Evolutionary conservation across 73 alveolate species (phyloP), one percentile per base, ranked within the genome.

Genomic region (Tetrahymena elliotti): DNA sequence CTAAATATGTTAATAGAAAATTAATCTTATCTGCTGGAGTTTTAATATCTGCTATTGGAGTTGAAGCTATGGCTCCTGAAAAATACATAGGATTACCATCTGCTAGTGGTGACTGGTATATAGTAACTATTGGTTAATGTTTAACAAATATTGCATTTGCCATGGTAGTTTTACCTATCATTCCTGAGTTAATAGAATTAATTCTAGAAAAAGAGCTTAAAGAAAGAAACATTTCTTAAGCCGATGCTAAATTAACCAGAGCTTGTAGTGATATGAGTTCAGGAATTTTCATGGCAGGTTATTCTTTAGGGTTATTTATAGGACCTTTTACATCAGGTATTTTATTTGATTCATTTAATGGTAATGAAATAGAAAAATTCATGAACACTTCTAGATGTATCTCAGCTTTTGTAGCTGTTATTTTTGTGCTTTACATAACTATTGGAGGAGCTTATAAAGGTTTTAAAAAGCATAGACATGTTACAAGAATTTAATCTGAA

Each of bases 221-320:
- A 68, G 88, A 68, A 24, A 68, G 88, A 68, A 68, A 68, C 1
- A 68, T 68, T 11, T 24, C 10, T 22, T 35, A 27, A 16, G 35
- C 88, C 0, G 96, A 94, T 52, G 24, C 38, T 20, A 16, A 34
- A 34, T 20, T 94, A 24, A 84, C 47, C 33, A 68, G 68, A 88
- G 92, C 95, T 20, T 84, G 93, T 15, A 84, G 95, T 34, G 96
- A 94, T 52, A 35, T 94, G 34, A 40, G 95, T 8, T 84, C 95
- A 52, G 96, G 96, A 1, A 84, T 94, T 52, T 94, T 94, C 24
- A 94, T 94, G 93, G 93, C 96, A 18, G 93, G 93, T 41, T 94
- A 94, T 47, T 94, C 96, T 6, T 92, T 94, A 33, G 96, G 96
- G 16, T 84, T 88, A 10, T 94, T 84, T 33, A 92, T 94, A 6